These are phyloP conservation scores for Mercurialis annua DNA, from an alignment of 345 rosid species.

Conservation along the genomic window DNA sequence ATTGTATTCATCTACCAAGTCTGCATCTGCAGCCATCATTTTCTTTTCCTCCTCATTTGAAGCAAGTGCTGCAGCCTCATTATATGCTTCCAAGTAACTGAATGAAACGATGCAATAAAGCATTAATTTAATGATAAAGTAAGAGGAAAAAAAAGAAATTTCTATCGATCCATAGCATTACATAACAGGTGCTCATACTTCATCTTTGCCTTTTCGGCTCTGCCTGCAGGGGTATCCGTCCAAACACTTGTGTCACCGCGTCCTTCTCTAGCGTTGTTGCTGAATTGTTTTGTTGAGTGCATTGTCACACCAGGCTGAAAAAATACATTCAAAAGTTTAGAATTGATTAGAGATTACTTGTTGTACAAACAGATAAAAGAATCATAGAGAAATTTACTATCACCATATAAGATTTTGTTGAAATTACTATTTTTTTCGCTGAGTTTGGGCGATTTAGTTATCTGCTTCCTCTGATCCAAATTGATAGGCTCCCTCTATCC, in stretches of 20 bases:
- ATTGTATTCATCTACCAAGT: conserved; percentile 83
- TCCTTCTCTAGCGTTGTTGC: conserved; percentile 65
- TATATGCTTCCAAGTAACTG: conserved; percentile 88
- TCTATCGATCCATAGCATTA: neutral
- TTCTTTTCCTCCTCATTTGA: conserved; percentile 61
- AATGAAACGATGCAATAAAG: conserved; percentile 12
- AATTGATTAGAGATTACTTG: neutral
- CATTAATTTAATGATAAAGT: neutral
- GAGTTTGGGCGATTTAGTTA: too few relatives aligned
- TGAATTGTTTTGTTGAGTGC: conserved; percentile 72
- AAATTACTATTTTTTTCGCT: too few relatives aligned
- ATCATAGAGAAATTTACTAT: too few relatives aligned
- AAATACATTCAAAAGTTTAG: conserved; percentile 14
- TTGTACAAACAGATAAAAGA: neutral
- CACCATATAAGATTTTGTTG: too few relatives aligned
- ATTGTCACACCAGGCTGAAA: conserved; percentile 68
- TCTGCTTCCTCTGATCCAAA: too few relatives aligned
- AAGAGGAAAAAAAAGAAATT: conserved; percentile 1
- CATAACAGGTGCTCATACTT: conserved; percentile 37
- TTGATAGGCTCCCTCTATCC: too few relatives aligned
- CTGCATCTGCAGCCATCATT: conserved; percentile 53
- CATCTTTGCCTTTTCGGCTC: conserved; percentile 85
- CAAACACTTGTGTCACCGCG: conserved; percentile 86
- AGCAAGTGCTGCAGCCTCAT: conserved; percentile 73
- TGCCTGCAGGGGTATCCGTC: conserved; percentile 87